Evolutionary conservation across 148 eudicot genomes (phyloP).

Genomic region (Persicaria tinctoria): DNA sequence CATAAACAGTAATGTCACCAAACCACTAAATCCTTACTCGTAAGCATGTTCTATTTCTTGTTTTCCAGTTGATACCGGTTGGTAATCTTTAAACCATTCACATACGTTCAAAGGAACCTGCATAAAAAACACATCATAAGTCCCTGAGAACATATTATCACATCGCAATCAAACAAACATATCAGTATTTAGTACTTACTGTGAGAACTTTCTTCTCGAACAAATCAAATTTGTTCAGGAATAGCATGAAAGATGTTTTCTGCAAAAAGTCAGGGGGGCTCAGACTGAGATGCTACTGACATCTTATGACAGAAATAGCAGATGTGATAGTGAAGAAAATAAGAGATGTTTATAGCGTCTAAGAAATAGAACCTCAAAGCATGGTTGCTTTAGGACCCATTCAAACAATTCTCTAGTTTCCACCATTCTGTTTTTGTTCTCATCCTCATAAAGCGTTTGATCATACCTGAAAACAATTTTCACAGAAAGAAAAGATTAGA

Average conservation of each 20-base stretch:
- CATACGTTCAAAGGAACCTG: slow-evolving; percentile 82
- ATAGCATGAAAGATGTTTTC: slow-evolving; percentile 95
- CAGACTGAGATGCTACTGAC: slow-evolving; percentile 1
- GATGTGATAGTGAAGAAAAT: slow-evolving; percentile 2
- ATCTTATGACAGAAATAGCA: neutral
- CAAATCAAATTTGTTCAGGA: slow-evolving; percentile 90
- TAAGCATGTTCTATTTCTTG: slow-evolving; percentile 96
- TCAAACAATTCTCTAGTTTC: slow-evolving; percentile 94
- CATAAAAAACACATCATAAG: slow-evolving; percentile 14
- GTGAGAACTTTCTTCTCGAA: slow-evolving; percentile 88
- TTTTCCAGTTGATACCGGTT: slow-evolving; percentile 74
- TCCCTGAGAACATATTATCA: neutral
- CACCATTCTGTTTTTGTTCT: slow-evolving; percentile 78
- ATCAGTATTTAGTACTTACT: slow-evolving; percentile 35
- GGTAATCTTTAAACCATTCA: slow-evolving; percentile 96
- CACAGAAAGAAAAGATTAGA: neutral
- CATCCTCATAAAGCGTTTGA: slow-evolving; percentile 85
- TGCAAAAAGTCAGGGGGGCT: slow-evolving; percentile 37
- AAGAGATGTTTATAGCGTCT: neutral
- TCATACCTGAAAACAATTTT: slow-evolving; percentile 64
- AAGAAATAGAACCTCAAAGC: slow-evolving; percentile 65
- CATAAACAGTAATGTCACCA: neutral
- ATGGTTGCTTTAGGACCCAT: slow-evolving; percentile 94
- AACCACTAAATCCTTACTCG: slow-evolving; percentile 49
- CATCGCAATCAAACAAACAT: neutral